phyloP scores from a whole-genome alignment of 345 rosid genomes.

The Atalantia buxifolia region DNA sequence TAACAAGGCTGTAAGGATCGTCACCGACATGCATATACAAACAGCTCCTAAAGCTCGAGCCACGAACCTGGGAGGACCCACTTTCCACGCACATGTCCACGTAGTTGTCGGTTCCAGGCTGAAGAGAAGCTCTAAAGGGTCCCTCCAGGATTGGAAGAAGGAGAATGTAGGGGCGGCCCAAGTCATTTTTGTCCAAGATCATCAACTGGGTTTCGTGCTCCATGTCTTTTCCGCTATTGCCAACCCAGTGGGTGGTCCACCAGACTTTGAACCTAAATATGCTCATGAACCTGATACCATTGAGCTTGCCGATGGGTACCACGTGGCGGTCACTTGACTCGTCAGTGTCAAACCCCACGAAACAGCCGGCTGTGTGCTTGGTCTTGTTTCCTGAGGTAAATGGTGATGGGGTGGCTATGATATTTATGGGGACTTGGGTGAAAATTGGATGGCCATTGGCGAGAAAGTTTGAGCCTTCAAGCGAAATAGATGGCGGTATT shows the following conservation, averaged over 20 bases:
- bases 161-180: conserved; percentile 26
- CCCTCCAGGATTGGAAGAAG: conserved; percentile 35
- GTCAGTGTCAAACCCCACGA: conserved; percentile 29
- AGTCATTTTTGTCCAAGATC: conserved; percentile 26
- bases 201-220: conserved; percentile 38
- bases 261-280: conserved; percentile 45
- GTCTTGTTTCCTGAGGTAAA: neutral
- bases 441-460: conserved; percentile 27
- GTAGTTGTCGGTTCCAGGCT: conserved; percentile 27
- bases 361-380: conserved; percentile 19
- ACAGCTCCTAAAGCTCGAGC: conserved; percentile 19
- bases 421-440: conserved; percentile 17
- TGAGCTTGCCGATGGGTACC: conserved; percentile 27
- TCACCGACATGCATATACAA: conserved; percentile 33
- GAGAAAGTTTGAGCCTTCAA: conserved; percentile 19
- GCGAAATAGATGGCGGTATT: neutral
- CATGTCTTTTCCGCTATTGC: conserved; percentile 31
- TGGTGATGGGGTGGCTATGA: conserved; percentile 11
- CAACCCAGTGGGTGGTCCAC: conserved; percentile 47
- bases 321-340: conserved; percentile 17
- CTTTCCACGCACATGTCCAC: conserved; percentile 41
- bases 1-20: conserved; percentile 34
- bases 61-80: conserved; percentile 34
- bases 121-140: conserved; percentile 32
- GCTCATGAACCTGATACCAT: conserved; percentile 27